phyloP scores from a whole-genome alignment of 305 asterid species.

The Ilex paraguariensis region DNA sequence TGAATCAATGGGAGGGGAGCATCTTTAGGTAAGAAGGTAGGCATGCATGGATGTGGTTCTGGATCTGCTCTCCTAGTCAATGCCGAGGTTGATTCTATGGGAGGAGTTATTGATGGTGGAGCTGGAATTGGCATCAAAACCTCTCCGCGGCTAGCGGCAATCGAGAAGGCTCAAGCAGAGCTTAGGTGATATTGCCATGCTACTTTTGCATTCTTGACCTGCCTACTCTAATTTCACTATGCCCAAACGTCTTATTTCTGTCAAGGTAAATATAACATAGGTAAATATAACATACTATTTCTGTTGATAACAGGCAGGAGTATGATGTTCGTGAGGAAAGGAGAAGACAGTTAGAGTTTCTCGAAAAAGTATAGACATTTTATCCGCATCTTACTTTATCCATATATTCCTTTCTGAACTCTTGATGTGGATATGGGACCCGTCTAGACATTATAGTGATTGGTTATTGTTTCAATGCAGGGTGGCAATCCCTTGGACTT shows the following conservation, averaged over 20 bases:
- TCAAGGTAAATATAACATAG: constrained; percentile 3
- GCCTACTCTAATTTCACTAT: constrained; percentile 2
- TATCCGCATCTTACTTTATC: too few species aligned
- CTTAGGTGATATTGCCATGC: constrained; percentile 58
- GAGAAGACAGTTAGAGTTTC: constrained; percentile 7
- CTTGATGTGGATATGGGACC: neutral
- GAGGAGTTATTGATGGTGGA: constrained; percentile 85
- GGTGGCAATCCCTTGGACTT: constrained; percentile 7
- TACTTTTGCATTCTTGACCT: constrained; percentile 12
- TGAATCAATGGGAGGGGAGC: constrained; percentile 37
- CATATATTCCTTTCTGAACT: neutral
- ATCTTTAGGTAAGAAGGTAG: constrained; percentile 42
- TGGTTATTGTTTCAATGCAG: neutral
- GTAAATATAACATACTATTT: neutral
- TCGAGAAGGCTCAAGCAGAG: constrained; percentile 79
- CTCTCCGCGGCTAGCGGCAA: constrained; percentile 62
- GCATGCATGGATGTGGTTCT: constrained; percentile 74
- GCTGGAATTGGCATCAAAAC: constrained; percentile 59
- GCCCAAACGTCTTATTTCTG: constrained; percentile 9
- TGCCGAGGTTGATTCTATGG: constrained; percentile 95
- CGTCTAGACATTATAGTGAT: too few species aligned
- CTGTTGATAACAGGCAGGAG: constrained; percentile 1
- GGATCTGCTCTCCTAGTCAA: constrained; percentile 51
- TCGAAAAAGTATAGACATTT: neutral
- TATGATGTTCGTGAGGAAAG: neutral